Evolutionary conservation across 2,329 filamentous ascomycete genomes (phyloP), one percentile per base, ranked within the genome.

Genomic region (Plenodomus tracheiphilus): DNA sequence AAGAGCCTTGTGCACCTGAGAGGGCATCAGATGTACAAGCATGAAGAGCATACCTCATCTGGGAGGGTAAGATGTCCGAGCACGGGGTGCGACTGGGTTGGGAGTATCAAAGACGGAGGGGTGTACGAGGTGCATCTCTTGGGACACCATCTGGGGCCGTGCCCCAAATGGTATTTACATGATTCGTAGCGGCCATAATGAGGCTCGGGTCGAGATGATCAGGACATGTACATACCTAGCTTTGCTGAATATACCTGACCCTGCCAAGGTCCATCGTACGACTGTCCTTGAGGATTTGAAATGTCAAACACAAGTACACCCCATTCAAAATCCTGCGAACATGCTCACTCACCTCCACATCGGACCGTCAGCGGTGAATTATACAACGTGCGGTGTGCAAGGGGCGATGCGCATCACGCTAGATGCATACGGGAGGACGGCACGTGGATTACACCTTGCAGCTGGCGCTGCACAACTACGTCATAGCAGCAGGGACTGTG

Each of bases 21-120:
- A 18, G 44, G 44, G 2, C 46, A 42, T 39, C 46, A 43, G 19
- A 43, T 43, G 17, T 46, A 41, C 17, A 38, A 38, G 28, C 44
- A 46, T 36, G 39, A 34, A 6, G 20, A 21, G n/a, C 17, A 21
- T 19, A 25, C 22, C 2, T n/a, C 20, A 35, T 32, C 13, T 13
- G 39, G 39, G 2, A 25, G 32, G 11, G 6, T 21, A 5, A 40
- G 30, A 21, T 43, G 39, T 39, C 28, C 40, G 20, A 15, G 18
- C 22, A 8, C 35, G 6, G 46, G 46, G 4, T 48, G 46, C 34
- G 40, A 39, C 25, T 35, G 46, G n/a, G 17, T 48, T 32, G 46
- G 46, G 8, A 25, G 3, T 9, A 18, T 38, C 11, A 35, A 8
- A 10, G 22, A 35, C 21, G n/a, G 21, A 9, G 22, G 4, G 20